Evolutionary conservation across 345 rosid species (phyloP).

Genomic region (Hibiscus syriacus): DNA sequence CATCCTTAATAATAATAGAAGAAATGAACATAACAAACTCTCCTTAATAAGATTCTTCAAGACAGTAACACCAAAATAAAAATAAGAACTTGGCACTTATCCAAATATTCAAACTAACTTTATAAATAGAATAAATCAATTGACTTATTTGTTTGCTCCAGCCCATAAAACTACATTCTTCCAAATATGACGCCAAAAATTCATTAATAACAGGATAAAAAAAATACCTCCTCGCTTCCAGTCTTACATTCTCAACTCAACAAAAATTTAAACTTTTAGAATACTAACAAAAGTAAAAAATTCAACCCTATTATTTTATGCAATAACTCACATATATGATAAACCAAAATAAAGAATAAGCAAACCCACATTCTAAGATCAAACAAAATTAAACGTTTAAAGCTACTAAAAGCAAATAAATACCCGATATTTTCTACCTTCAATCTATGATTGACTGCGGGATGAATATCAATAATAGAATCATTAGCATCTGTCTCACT

Average conservation of each 20-base stretch:
- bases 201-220: not conserved
- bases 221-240: too few relatives aligned
- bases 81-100: not conserved
- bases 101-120: not conserved
- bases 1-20: not conserved
- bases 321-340: not conserved
- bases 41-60: not conserved
- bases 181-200: not conserved
- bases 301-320: not conserved
- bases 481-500: slow-evolving; percentile 36
- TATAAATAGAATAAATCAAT: not conserved
- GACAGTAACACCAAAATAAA: not conserved
- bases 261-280: not conserved
- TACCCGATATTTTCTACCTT: slow-evolving; percentile 41
- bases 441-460: slow-evolving; percentile 89
- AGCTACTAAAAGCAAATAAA: not conserved
- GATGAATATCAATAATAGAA: slow-evolving; percentile 79
- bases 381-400: not conserved
- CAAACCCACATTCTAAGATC: not conserved
- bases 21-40: too few relatives aligned
- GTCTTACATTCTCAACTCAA: too few relatives aligned
- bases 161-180: not conserved
- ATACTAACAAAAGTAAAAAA: not conserved
- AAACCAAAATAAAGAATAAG: not conserved
- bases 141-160: not conserved